Conservation (phyloP, 2,329 filamentous ascomycete genomes). For the Fusarium liriodendri region DNA sequence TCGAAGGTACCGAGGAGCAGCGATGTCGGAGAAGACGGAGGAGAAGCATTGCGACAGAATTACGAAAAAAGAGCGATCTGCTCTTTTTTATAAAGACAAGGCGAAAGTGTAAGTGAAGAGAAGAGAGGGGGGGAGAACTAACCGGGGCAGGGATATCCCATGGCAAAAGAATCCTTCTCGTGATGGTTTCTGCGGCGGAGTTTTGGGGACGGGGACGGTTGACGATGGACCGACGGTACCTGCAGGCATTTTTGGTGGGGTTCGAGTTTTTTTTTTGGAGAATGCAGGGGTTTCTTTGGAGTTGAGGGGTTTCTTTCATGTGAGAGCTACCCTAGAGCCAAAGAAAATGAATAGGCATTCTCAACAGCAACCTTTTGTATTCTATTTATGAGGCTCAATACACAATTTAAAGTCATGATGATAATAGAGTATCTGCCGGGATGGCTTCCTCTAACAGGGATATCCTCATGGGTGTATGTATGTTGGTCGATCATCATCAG, state of each 20-base stretch:
- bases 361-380: neutral
- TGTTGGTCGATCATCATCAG: neutral
- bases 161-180: conserved; percentile 44
- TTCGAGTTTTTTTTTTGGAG: conserved; percentile 16
- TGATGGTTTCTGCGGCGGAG: conserved; percentile 63
- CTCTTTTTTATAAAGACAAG: neutral
- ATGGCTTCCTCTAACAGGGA: neutral
- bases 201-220: conserved; percentile 52
- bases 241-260: conserved; percentile 10
- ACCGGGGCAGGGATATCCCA: conserved; percentile 35
- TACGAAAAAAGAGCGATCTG: neutral
- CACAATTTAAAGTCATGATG: neutral
- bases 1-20: conserved; percentile 9
- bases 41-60: conserved; percentile 25
- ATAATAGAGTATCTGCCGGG: neutral
- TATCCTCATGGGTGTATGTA: neutral
- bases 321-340: conserved; percentile 26
- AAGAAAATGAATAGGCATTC: no score
- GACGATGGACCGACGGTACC: neutral
- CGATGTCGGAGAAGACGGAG: conserved; percentile 34
- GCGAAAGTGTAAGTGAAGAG: neutral
- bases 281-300: conserved; percentile 32
- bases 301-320: conserved; percentile 23
- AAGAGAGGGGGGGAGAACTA: conserved; percentile 6
- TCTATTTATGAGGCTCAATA: neutral